Conservation (phyloP, 2,329 filamentous ascomycete genomes). For the Colletotrichum higginsianum region DNA sequence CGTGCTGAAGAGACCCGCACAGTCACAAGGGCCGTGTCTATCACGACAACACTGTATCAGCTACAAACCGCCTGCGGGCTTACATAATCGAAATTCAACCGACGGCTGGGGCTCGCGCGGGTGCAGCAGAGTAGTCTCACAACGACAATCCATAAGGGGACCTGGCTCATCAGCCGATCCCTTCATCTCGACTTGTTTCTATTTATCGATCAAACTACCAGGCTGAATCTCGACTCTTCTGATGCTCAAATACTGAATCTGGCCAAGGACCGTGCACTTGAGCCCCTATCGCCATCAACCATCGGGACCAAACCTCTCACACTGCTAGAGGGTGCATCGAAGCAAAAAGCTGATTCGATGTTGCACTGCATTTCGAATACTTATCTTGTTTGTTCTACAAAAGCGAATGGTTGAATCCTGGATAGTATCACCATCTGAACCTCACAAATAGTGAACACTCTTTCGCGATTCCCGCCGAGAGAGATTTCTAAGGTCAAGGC, state of each 20-base stretch:
- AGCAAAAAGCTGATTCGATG: background rate
- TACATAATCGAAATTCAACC: background rate
- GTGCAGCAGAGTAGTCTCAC: background rate
- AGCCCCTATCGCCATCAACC: background rate
- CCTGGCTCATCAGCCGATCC: background rate
- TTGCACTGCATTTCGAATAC: background rate
- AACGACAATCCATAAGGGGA: background rate
- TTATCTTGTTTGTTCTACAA: background rate
- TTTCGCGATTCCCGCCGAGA: background rate
- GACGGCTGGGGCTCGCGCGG: background rate
- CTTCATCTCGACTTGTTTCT: background rate
- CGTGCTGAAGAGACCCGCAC: rapidly evolving
- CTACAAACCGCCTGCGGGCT: no score
- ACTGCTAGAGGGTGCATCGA: background rate
- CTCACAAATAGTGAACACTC: background rate
- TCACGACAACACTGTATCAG: background rate
- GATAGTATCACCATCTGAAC: no score
- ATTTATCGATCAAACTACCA: background rate
- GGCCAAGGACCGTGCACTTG: background rate
- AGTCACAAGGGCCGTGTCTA: rapidly evolving
- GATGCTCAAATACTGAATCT: background rate
- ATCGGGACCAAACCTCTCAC: background rate
- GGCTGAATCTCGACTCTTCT: rapidly evolving
- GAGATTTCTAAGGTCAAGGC: background rate
- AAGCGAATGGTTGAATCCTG: background rate